Evolutionary conservation across 352 stramenopile species (phyloP).

Genomic region (Phytophthora citrophthora): DNA sequence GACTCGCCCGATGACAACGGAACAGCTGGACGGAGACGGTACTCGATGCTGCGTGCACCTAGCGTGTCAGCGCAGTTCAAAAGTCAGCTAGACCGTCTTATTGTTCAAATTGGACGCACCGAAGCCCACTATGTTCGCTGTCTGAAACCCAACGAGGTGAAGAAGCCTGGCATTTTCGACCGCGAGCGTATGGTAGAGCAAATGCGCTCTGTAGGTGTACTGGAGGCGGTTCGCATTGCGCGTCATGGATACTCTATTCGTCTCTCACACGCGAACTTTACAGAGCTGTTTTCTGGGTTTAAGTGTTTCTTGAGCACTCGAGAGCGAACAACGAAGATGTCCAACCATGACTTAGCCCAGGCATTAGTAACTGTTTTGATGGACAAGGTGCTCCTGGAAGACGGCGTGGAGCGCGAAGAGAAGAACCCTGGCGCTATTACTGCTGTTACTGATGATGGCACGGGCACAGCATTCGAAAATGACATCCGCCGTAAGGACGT

Average conservation of each 20-base stretch:
- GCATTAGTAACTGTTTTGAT: constrained; percentile 41
- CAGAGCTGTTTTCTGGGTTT: constrained; percentile 76
- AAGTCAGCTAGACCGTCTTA: constrained; percentile 93
- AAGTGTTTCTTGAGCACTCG: constrained; percentile 38
- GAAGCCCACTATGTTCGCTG: constrained; percentile 99
- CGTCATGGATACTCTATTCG: constrained; percentile 96
- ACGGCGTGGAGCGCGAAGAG: constrained; percentile 24
- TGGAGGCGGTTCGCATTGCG: constrained; percentile 96
- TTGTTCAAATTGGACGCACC: constrained; percentile 94
- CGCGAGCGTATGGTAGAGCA: constrained; percentile 95
- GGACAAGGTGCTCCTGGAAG: constrained; percentile 42
- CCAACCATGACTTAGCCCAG: constrained; percentile 40
- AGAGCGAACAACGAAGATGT: constrained; percentile 29
- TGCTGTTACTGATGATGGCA: constrained; percentile 18
- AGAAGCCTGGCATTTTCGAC: constrained; percentile 69
- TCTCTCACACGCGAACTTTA: constrained; percentile 93
- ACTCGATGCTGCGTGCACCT: constrained; percentile 65
- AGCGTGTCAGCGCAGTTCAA: constrained; percentile 94
- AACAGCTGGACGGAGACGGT: constrained; percentile 31
- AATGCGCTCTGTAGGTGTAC: constrained; percentile 95
- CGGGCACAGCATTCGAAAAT: constrained; percentile 29
- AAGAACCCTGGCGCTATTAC: constrained; percentile 18
- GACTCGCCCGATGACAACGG: constrained; percentile 39
- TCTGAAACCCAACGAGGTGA: constrained; percentile 98
- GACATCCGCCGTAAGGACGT: constrained; percentile 44